These are phyloP conservation scores for Yarrowia yakushimensis DNA, from an alignment of 805 yeast species.

Conservation along the genomic window DNA sequence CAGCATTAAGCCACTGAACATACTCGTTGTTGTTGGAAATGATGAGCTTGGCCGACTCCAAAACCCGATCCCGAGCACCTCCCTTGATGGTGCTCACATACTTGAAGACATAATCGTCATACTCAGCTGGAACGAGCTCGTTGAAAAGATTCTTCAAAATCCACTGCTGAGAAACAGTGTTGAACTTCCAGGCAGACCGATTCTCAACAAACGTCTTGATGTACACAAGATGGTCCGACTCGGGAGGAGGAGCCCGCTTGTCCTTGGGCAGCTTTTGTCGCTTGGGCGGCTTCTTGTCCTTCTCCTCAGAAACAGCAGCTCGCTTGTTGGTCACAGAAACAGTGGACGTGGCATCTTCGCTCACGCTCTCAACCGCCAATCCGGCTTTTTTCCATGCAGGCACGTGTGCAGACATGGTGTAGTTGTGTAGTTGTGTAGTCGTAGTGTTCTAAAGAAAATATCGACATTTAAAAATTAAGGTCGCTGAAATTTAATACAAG, in stretches of 20 bases:
- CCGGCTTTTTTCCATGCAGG: slow-evolving; percentile 88
- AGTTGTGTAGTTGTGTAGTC: not conserved
- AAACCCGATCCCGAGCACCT: slow-evolving; percentile 57
- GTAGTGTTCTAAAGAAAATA: not conserved
- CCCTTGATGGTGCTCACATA: slow-evolving; percentile 68
- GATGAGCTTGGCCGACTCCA: slow-evolving; percentile 55
- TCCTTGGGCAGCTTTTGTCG: slow-evolving; percentile 63
- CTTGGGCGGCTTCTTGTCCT: slow-evolving; percentile 59
- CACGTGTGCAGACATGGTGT: slow-evolving; percentile 32
- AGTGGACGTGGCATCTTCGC: slow-evolving; percentile 40
- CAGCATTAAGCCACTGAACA: slow-evolving; percentile 25
- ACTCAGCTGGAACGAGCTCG: slow-evolving; percentile 47
- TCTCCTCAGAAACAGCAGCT: slow-evolving; percentile 24
- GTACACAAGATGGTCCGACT: slow-evolving; percentile 68
- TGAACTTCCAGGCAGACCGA: slow-evolving; percentile 69
- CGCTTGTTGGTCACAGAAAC: slow-evolving; percentile 27
- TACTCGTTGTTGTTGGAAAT: slow-evolving; percentile 31
- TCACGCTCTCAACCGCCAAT: slow-evolving; percentile 47
- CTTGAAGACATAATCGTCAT: slow-evolving; percentile 47
- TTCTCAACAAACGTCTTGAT: slow-evolving; percentile 57
- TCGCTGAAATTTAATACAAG: not conserved
- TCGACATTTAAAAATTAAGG: too few relatives aligned
- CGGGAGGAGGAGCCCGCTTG: slow-evolving; percentile 68
- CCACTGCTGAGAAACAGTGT: slow-evolving; percentile 87
- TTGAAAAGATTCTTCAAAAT: slow-evolving; percentile 56